Conservation (phyloP, 306 rosid species). For the Pueraria montana region DNA sequence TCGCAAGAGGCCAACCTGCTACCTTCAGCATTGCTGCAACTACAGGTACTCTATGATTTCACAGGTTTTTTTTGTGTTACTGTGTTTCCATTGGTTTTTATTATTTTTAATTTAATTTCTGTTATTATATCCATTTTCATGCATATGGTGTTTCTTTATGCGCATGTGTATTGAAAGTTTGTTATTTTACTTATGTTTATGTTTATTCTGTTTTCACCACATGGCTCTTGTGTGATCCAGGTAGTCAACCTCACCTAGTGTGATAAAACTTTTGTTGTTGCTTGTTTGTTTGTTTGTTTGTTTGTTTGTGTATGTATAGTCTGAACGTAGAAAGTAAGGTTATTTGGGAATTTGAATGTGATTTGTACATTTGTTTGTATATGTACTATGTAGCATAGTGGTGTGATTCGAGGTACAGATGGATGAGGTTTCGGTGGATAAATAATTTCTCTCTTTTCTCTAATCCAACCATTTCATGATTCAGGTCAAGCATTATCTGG, state of each 20-base stretch:
- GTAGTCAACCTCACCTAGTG: not conserved
- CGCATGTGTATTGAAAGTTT: not conserved
- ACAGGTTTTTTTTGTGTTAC: not conserved
- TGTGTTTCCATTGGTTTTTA: conserved; percentile 8
- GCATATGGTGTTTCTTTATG: not conserved
- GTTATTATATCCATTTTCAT: not conserved
- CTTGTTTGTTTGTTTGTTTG: not conserved
- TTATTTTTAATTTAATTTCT: not conserved
- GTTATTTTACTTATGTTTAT: not conserved
- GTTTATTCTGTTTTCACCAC: not conserved
- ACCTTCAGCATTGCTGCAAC: conserved; percentile 81
- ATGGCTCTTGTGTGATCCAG: not conserved
- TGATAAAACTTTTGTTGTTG: not conserved
- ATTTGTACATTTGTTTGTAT: not conserved
- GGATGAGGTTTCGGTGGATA: conserved; percentile 24
- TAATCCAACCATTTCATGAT: conserved; percentile 34
- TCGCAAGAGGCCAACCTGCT: conserved; percentile 81
- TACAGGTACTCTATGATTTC: conserved; percentile 60
- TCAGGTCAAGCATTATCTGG: conserved; percentile 71
- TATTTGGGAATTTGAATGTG: conserved; percentile 23
- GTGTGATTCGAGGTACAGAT: not conserved
- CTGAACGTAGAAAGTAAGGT: conserved; percentile 3
- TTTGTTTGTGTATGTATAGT: not conserved
- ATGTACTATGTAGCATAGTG: not conserved
- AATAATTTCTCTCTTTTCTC: conserved; percentile 14